These are phyloP conservation scores for Barnettozyma wickerhamii DNA, from an alignment of 805 yeast species.

Conservation along the genomic window DNA sequence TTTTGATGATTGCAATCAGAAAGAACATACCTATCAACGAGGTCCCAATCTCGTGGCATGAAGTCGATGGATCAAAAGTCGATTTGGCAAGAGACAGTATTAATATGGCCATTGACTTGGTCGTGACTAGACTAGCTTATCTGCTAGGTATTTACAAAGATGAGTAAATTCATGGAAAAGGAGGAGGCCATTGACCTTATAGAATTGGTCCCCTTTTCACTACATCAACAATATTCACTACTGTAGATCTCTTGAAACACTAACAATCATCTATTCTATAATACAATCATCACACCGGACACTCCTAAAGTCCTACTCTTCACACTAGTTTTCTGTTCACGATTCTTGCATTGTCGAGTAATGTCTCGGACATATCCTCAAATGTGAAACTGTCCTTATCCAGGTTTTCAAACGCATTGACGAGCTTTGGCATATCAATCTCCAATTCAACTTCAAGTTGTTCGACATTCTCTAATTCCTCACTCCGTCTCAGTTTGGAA, in stretches of 20 bases:
- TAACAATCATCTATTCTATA: not conserved
- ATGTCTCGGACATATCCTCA: slow-evolving; percentile 53
- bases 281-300: not conserved
- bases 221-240: no score
- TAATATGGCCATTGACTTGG: slow-evolving; percentile 90
- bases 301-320: not conserved
- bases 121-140: slow-evolving; percentile 87
- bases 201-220: no score
- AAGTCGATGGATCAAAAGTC: slow-evolving; percentile 91
- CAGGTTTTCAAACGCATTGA: slow-evolving; percentile 37
- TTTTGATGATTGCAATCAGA: slow-evolving; percentile 72
- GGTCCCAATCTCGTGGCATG: slow-evolving; percentile 93
- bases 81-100: slow-evolving; percentile 88
- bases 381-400: slow-evolving; percentile 47
- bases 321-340: slow-evolving; percentile 23
- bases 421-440: slow-evolving; percentile 39
- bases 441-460: slow-evolving; percentile 48
- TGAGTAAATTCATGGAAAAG: slow-evolving; percentile 6
- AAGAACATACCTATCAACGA: slow-evolving; percentile 67
- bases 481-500: slow-evolving; percentile 23
- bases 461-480: slow-evolving; percentile 22
- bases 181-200: not conserved
- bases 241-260: no score
- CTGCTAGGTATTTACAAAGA: slow-evolving; percentile 72
- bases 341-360: slow-evolving; percentile 56